Conservation (phyloP, 805 yeast species). For the Metschnikowia gruessii region DNA sequence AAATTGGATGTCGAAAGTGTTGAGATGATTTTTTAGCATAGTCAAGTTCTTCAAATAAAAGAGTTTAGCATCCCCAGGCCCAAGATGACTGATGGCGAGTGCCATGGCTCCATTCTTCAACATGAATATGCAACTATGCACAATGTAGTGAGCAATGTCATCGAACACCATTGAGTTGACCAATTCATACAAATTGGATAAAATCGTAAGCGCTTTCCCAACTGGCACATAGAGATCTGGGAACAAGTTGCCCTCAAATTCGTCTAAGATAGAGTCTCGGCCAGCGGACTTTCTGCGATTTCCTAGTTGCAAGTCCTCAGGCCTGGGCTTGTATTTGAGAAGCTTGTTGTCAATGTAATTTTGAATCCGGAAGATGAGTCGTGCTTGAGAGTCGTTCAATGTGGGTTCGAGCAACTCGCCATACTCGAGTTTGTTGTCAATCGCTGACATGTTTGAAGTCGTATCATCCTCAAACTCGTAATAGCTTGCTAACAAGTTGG, state of each 20-base stretch:
- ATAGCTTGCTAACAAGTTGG: slow-evolving; percentile 64
- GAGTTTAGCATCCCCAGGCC: slow-evolving; percentile 56
- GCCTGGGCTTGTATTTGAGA: slow-evolving; percentile 60
- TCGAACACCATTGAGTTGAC: slow-evolving; percentile 78
- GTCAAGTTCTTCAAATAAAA: slow-evolving; percentile 71
- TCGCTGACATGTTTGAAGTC: slow-evolving; percentile 10
- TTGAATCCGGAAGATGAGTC: slow-evolving; percentile 78
- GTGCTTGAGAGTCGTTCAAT: slow-evolving; percentile 70
- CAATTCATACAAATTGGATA: slow-evolving; percentile 77
- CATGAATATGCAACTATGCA: slow-evolving; percentile 70
- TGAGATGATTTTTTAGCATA: slow-evolving; percentile 63
- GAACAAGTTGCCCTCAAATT: slow-evolving; percentile 37
- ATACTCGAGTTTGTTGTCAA: slow-evolving; percentile 37
- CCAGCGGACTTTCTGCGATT: slow-evolving; percentile 25
- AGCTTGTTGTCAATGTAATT: slow-evolving; percentile 67
- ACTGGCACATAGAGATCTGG: slow-evolving; percentile 68
- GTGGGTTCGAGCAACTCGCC: slow-evolving; percentile 68
- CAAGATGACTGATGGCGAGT: slow-evolving; percentile 44
- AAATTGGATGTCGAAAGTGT: slow-evolving; percentile 75
- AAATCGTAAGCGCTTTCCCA: slow-evolving; percentile 60
- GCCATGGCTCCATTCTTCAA: slow-evolving; percentile 51
- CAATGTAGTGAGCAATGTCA: slow-evolving; percentile 82
- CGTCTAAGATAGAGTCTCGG: slow-evolving; percentile 22
- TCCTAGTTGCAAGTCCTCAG: slow-evolving; percentile 65
- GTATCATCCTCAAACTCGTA: slow-evolving; percentile 58